Evolutionary conservation across 331 rosid species (phyloP), one percentile per base, ranked within the genome.

Genomic region (Phaseolus coccineus): DNA sequence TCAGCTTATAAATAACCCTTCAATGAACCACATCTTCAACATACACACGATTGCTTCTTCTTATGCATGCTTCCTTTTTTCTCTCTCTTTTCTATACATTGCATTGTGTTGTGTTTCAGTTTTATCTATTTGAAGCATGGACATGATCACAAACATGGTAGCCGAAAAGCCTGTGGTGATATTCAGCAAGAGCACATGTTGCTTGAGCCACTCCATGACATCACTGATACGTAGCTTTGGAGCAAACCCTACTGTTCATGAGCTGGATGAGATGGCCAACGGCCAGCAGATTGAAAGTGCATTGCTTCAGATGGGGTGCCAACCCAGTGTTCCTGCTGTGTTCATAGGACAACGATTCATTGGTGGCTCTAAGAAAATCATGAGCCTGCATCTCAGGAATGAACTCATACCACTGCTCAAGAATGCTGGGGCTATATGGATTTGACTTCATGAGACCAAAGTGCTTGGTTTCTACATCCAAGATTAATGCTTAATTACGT

Each of bases 141-240:
- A 85, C 2, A 77, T 28, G 24, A 71, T 89, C 55, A 81, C 85
- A 31, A 79, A 80, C 82, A 52, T 93, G 88, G 97, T 91, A 25
- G 91, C 83, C 8, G 90, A 88, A 42, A 91, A 77, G 77, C 86
- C 97, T 0, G 94, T 91, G 82, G 97, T 91, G 88, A 88, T 93
- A 81, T 93, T 93, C 93, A 91, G 94, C 88, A 91, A 80, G 90
- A 91, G 85, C 82, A 58, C 82, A 1, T 87, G 94, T 31, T 87
- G 89, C 74, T 78, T 93, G 87, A 88, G 94, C 76, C 92, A 88
- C 65, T 84, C 96, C 70, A 84, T 93, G 63, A 88, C 84, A 88
- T 35, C 94, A 76, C 88, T 93, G 37, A 89, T 93, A 59, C 69
- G 80, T 2, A 75, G 86, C 76, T 93, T 85, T 46, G 96, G 97